phyloP scores from a whole-genome alignment of 495 filamentous ascomycete species.

The Aspergillus funiculosus region DNA sequence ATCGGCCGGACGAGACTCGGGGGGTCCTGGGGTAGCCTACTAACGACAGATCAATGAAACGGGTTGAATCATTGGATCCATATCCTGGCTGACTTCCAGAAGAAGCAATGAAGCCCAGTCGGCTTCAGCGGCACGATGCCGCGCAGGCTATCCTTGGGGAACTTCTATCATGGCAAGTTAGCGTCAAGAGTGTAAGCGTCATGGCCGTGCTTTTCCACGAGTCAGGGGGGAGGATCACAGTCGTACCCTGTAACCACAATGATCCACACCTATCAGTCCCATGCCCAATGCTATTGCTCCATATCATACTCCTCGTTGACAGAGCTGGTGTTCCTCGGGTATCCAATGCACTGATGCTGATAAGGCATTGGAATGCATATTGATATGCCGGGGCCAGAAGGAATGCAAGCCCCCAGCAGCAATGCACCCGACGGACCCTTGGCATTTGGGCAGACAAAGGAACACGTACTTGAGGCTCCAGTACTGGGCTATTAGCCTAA shows the following conservation, averaged over 20 bases:
- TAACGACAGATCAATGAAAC: slow-evolving; percentile 18
- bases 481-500: slow-evolving; percentile 8
- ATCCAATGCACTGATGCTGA: slow-evolving; percentile 9
- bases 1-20: slow-evolving; percentile 26
- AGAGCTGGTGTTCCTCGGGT: slow-evolving; percentile 3
- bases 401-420: slow-evolving; percentile 34
- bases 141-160: background rate
- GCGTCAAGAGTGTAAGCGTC: slow-evolving; percentile 32
- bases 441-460: slow-evolving; percentile 23
- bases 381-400: slow-evolving; percentile 28
- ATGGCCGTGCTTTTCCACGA: slow-evolving; percentile 24
- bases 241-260: slow-evolving; percentile 16
- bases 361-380: slow-evolving; percentile 19
- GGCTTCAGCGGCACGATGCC: slow-evolving; percentile 6
- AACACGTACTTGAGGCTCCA: slow-evolving; percentile 5
- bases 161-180: slow-evolving; percentile 4
- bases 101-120: slow-evolving; percentile 8
- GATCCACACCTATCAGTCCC: slow-evolving; percentile 15
- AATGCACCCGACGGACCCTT: slow-evolving; percentile 26
- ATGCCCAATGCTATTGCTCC: slow-evolving; percentile 6
- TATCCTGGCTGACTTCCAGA: slow-evolving; percentile 7
- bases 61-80: slow-evolving; percentile 1
- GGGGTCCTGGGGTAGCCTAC: slow-evolving; percentile 19
- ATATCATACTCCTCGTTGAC: slow-evolving; percentile 2
- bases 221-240: slow-evolving; percentile 15